These are phyloP conservation scores for Skeletonema costatum DNA, from an alignment of 108 stramenopile species.

Conservation along the genomic window DNA sequence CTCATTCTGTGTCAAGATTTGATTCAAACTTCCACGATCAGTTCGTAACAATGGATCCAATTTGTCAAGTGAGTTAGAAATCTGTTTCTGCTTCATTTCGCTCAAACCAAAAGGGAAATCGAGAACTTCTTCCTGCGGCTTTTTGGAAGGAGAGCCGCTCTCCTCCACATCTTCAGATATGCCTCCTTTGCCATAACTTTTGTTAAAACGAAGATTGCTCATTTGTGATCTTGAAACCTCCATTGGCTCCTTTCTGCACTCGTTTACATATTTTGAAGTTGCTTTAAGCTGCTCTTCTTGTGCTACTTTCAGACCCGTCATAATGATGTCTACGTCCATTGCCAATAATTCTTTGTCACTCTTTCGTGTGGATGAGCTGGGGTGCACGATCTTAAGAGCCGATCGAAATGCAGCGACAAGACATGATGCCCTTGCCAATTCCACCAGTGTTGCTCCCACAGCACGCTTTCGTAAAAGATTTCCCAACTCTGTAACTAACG, in stretches of 20 bases:
- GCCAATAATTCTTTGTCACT: slow-evolving; percentile 82
- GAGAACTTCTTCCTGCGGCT: slow-evolving; percentile 77
- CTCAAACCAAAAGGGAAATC: slow-evolving; percentile 84
- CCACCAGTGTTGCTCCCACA: slow-evolving; percentile 70
- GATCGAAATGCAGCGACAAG: slow-evolving; percentile 87
- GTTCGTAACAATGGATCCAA: slow-evolving; percentile 49
- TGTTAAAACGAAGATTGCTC: slow-evolving; percentile 35
- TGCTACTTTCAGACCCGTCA: slow-evolving; percentile 84
- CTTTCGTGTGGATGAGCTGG: slow-evolving; percentile 81
- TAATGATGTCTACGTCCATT: slow-evolving; percentile 88
- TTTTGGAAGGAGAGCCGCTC: slow-evolving; percentile 27
- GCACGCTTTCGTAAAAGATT: slow-evolving; percentile 74
- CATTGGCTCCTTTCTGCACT: slow-evolving; percentile 78
- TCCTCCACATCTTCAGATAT: slow-evolving; percentile 22
- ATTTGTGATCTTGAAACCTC: slow-evolving; percentile 39
- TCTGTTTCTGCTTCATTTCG: slow-evolving; percentile 63
- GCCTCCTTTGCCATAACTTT: slow-evolving; percentile 20
- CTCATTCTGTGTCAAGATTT: slow-evolving; percentile 60
- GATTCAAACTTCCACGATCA: slow-evolving; percentile 45
- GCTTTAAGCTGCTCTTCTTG: slow-evolving; percentile 90
- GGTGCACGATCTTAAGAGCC: slow-evolving; percentile 87
- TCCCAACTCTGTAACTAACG: slow-evolving; percentile 82
- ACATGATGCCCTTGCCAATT: slow-evolving; percentile 78
- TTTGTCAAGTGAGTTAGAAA: slow-evolving; percentile 30
- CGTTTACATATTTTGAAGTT: slow-evolving; percentile 69